These are phyloP conservation scores for Russula ochroleuca DNA, from an alignment of 768 basidiomycete species.

Conservation along the genomic window DNA sequence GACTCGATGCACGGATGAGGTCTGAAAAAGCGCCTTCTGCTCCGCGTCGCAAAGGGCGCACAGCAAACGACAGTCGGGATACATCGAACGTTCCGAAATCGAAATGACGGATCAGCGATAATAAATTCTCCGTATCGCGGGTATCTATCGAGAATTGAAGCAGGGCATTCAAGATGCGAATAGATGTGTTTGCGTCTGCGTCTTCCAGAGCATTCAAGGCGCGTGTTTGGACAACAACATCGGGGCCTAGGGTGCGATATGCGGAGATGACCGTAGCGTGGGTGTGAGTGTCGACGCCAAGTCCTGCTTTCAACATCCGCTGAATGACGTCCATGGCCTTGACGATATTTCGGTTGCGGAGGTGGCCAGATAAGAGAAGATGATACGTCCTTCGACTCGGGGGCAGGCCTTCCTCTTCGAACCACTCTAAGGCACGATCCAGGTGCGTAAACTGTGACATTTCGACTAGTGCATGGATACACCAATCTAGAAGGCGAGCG, in stretches of 20 bases:
- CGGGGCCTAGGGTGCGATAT: slow-evolving; percentile 58
- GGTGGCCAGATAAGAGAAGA: slow-evolving; percentile 58
- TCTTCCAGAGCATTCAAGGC: slow-evolving; percentile 46
- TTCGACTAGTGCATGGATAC: slow-evolving; percentile 56
- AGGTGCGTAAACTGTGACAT: slow-evolving; percentile 43
- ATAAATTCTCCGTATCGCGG: slow-evolving; percentile 45
- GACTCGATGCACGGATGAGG: slow-evolving; percentile 7
- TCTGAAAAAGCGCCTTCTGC: slow-evolving; percentile 9
- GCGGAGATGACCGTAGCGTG: slow-evolving; percentile 54
- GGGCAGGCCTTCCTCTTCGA: slow-evolving; percentile 40
- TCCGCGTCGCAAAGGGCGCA: slow-evolving; percentile 10
- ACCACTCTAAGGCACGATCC: slow-evolving; percentile 47
- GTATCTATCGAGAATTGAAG: slow-evolving; percentile 57
- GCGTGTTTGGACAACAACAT: slow-evolving; percentile 49
- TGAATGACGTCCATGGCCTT: slow-evolving; percentile 51
- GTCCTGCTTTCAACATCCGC: slow-evolving; percentile 54
- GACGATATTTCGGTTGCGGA: slow-evolving; percentile 62
- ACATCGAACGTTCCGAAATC: slow-evolving; percentile 26
- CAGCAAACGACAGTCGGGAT: slow-evolving; percentile 13
- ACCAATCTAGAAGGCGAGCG: slow-evolving; percentile 65
- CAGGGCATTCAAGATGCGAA: slow-evolving; percentile 65
- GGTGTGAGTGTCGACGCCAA: slow-evolving; percentile 52
- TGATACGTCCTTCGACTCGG: slow-evolving; percentile 67
- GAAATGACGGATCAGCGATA: slow-evolving; percentile 50
- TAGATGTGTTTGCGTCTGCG: slow-evolving; percentile 41